Evolutionary conservation across 495 filamentous ascomycete species (phyloP).

Genomic region (Penicillium lagena): DNA sequence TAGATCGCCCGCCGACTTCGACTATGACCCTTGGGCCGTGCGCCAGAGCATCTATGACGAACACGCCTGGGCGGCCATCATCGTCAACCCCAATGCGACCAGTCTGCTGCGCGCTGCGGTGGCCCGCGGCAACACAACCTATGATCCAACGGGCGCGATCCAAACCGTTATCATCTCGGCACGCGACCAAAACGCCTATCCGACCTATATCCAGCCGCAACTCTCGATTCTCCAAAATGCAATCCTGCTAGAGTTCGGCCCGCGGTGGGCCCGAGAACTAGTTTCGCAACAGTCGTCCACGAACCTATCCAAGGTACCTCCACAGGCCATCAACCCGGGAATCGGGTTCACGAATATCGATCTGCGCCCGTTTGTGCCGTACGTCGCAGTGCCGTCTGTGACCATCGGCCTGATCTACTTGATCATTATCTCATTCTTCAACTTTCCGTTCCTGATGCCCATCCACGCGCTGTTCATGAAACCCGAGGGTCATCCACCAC

Average conservation of each 20-base stretch:
- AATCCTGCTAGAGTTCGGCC: constrained; percentile 45
- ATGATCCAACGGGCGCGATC: constrained; percentile 57
- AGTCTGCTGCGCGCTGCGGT: constrained; percentile 52
- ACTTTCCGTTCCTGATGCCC: constrained; percentile 62
- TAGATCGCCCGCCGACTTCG: constrained; percentile 45
- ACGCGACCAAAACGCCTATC: constrained; percentile 49
- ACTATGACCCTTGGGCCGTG: constrained; percentile 52
- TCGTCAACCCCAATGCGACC: constrained; percentile 62
- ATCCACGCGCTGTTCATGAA: constrained; percentile 55
- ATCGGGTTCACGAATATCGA: constrained; percentile 57
- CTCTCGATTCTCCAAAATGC: constrained; percentile 36
- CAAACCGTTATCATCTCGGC: constrained; percentile 54
- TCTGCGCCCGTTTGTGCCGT: constrained; percentile 55
- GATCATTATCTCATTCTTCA: constrained; percentile 70
- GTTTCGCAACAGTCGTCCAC: constrained; percentile 33
- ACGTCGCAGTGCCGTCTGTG: constrained; percentile 51
- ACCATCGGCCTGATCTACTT: constrained; percentile 66
- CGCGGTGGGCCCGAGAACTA: constrained; percentile 38
- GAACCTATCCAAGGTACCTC: constrained; percentile 18
- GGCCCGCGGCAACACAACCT: constrained; percentile 49
- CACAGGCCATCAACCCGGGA: constrained; percentile 57
- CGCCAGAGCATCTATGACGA: constrained; percentile 57
- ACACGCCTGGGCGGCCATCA: constrained; percentile 56
- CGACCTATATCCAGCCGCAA: constrained; percentile 47
- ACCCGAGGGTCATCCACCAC: constrained; percentile 45